Percentiles rank a stretch among this genome's conserved stretches.
phyloP scores from a whole-genome alignment of 176 grass and related monocot species.

The Cymbopogon citratus region DNA sequence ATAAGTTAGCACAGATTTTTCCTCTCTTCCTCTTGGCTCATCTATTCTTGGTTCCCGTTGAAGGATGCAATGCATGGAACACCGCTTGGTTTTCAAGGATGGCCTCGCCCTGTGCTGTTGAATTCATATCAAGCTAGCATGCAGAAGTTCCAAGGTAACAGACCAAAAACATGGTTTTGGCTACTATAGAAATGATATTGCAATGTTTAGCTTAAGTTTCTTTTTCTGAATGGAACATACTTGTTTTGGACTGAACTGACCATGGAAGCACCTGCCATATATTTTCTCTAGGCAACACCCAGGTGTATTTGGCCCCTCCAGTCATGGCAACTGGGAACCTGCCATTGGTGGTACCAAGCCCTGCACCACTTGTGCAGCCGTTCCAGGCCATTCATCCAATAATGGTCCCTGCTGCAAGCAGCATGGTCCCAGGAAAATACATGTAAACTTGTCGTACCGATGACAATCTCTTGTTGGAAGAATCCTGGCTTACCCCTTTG shows the following conservation, averaged over 20 bases:
- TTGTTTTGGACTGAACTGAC: neutral
- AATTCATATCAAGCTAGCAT: conserved; percentile 52
- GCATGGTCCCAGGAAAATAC: conserved; percentile 45
- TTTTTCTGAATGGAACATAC: neutral
- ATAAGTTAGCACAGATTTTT: neutral
- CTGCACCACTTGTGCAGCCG: conserved; percentile 43
- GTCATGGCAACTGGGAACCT: conserved; percentile 51
- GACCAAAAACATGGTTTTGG: neutral
- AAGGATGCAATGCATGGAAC: conserved; percentile 60
- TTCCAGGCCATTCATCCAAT: conserved; percentile 47
- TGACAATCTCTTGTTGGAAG: conserved; percentile 31
- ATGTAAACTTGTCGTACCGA: conserved; percentile 42
- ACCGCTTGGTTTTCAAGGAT: conserved; percentile 48
- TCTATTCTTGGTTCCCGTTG: conserved; percentile 8
- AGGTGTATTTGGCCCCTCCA: conserved; percentile 26
- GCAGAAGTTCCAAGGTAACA: conserved; percentile 74
- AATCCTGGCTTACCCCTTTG: conserved; percentile 33
- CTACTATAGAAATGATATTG: conserved; percentile 8
- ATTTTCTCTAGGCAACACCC: conserved; percentile 31
- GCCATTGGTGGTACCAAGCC: conserved; percentile 42
- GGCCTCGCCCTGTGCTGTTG: conserved; percentile 39
- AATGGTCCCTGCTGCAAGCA: conserved; percentile 43
- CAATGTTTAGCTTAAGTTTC: neutral
- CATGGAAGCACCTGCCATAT: neutral
- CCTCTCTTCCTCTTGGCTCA: conserved; percentile 9